Evolutionary conservation across 345 rosid genomes (phyloP).

Genomic region (Sapria himalayana): DNA sequence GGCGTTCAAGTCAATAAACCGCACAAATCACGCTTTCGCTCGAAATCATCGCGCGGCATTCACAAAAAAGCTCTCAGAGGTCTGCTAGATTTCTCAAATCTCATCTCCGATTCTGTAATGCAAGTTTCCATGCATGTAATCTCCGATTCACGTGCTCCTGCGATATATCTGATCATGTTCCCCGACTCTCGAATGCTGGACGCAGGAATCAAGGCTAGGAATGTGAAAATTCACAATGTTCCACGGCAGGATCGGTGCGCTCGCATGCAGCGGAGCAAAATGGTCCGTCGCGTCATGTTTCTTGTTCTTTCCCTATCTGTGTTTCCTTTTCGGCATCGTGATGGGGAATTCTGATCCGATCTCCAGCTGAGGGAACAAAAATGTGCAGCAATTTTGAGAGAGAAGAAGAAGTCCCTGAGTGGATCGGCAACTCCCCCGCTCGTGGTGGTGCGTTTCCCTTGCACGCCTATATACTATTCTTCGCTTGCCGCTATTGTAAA

Average conservation of each 20-base stretch:
- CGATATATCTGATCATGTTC: not conserved
- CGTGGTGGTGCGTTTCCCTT: conserved; percentile 39
- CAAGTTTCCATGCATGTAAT: not conserved
- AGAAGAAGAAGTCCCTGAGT: conserved; percentile 55
- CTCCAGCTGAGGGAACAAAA: conserved; percentile 67
- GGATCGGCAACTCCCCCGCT: conserved; percentile 46
- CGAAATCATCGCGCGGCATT: conserved; percentile 64
- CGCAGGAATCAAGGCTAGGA: conserved; percentile 15
- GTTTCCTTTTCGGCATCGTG: not conserved
- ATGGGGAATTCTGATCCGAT: not conserved
- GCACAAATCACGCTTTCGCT: conserved; percentile 61
- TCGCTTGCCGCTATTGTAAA: not conserved
- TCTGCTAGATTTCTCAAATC: conserved; percentile 2
- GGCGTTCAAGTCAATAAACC: conserved; percentile 65
- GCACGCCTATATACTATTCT: not conserved
- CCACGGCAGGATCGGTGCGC: conserved; percentile 50
- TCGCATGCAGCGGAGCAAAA: conserved; percentile 58
- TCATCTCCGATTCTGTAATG: not conserved
- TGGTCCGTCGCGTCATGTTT: conserved; percentile 21
- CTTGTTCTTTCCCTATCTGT: not conserved
- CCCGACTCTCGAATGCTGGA: not conserved
- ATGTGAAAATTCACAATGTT: conserved; percentile 37
- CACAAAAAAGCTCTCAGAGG: conserved; percentile 53
- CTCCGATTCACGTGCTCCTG: not conserved
- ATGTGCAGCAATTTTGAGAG: conserved; percentile 47